phyloP scores from a whole-genome alignment of 2,329 filamentous ascomycete species.

The Beauveria medogensis region DNA sequence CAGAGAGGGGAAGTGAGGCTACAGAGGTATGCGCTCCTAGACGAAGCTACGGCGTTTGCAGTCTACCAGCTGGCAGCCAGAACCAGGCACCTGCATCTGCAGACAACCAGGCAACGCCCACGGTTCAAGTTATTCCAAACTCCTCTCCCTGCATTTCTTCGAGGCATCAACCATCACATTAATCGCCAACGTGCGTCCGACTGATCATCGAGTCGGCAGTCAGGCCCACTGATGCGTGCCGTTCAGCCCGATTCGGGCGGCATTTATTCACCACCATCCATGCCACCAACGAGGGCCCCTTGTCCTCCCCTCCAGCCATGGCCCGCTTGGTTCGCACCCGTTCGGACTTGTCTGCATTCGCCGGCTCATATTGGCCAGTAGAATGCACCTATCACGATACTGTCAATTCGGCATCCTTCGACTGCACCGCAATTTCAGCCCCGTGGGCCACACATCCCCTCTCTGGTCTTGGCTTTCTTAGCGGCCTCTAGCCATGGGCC shows the following conservation, averaged over 20 bases:
- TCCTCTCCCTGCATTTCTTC: background rate
- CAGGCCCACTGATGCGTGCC: conserved; percentile 5
- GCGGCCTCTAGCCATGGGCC: background rate
- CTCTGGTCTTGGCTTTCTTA: background rate
- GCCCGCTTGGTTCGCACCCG: background rate
- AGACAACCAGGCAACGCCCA: background rate
- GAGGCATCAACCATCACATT: background rate
- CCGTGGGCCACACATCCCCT: background rate
- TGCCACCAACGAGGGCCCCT: background rate
- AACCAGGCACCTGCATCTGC: background rate
- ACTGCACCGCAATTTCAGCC: background rate
- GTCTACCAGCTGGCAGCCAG: background rate
- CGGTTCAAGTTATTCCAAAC: background rate
- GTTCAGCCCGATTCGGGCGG: conserved; percentile 6
- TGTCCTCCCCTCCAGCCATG: background rate
- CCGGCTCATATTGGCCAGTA: too few species aligned
- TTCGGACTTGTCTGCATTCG: background rate
- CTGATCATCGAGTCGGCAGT: background rate
- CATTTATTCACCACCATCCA: background rate
- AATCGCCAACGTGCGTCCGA: background rate
- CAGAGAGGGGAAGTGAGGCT: background rate
- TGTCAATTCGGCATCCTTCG: background rate
- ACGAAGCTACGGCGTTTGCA: conserved; percentile 5
- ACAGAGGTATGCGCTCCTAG: background rate
- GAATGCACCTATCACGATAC: too few species aligned